Base-by-base conservation (phyloP, 768 basidiomycete species). In the Panaeolus papilionaceus region DNA sequence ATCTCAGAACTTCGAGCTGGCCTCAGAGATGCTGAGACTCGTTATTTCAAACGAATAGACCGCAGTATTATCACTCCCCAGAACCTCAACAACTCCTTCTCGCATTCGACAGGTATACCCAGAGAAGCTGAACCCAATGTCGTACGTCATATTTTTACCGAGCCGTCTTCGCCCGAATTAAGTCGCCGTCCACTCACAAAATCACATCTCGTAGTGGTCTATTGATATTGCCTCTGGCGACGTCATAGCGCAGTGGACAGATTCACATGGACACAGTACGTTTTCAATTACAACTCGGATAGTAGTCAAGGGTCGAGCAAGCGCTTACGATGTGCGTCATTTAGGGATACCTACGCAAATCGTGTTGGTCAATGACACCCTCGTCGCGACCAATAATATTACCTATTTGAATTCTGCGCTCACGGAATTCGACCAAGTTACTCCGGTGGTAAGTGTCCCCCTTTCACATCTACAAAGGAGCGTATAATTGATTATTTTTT, bases 61-160 rank as follows among this genome's bases (percentile, higher is more conserved):
- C 64, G 58, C 10, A 64, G 68, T 4, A 28, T 45, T 10, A 68
- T 47, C 8, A n/a, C 64, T n/a, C 68, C 71, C 9, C 61, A n/a
- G 12, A 45, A 63, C 18, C 38, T 65, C 45, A 65, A 66, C 38
- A 72, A 69, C 63, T 66, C 66, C 0, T 69, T 68, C 63, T 64
- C 70, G 0, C 47, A 37, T 51, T 9, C 40, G 26, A 66, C 66
- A 16, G 64, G 62, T 12, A n/a, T 51, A 2, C 20, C 37, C 5
- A 64, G 69, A 42, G 64, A 64, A 2, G 67, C 68, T 39, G 70
- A 70, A 38, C 63, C 72, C 12, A 69, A 66, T 51, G 66, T 71
- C 28, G 72, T 73, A 58, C 28, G 68, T 66, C 54, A 28, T 37
- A 58, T 1, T 33, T 33, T 14, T 33, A 33, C 54, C 54, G 37